A percentile compares a stretch with the other conserved stretches of the same genome.
These are phyloP conservation scores for Fusarium floridanum DNA, from an alignment of 2,329 filamentous ascomycete genomes.

Conservation along the genomic window DNA sequence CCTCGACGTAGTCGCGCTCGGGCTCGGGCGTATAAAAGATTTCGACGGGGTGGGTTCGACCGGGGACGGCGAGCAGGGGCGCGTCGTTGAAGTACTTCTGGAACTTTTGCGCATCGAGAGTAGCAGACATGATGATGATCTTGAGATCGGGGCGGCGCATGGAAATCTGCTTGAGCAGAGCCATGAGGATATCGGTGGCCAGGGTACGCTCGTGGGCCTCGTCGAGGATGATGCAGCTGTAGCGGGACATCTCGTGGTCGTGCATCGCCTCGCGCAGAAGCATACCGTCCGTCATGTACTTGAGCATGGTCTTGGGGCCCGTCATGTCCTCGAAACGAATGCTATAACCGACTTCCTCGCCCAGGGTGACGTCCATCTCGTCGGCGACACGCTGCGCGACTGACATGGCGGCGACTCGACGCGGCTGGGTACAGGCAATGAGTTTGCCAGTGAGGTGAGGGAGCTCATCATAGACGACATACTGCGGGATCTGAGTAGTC, in stretches of 20 bases:
- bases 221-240: constrained; percentile 98
- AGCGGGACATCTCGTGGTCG: constrained; percentile 90
- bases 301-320: constrained; percentile 87
- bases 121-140: constrained; percentile 99
- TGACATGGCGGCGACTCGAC: constrained; percentile 98
- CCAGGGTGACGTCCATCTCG: constrained; percentile 93
- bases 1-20: constrained; percentile 96
- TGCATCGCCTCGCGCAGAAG: constrained; percentile 96
- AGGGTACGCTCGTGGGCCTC: constrained; percentile 98
- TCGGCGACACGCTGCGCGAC: constrained; percentile 98
- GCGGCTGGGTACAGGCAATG: constrained; percentile 96
- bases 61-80: constrained; percentile 91
- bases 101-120: constrained; percentile 97
- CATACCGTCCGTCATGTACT: constrained; percentile 99
- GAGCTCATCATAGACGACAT: constrained; percentile 96
- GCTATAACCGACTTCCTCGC: constrained; percentile 97
- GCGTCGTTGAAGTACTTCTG: constrained; percentile 97
- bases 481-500: constrained; percentile 98
- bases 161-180: constrained; percentile 91
- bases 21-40: constrained; percentile 98
- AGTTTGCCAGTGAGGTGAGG: constrained; percentile 89
- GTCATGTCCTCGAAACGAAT: constrained; percentile 99
- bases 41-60: constrained; percentile 95
- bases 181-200: constrained; percentile 97
- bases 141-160: constrained; percentile 88